phyloP scores from a whole-genome alignment of 306 rosid species.

The Gleditsia sinensis region DNA sequence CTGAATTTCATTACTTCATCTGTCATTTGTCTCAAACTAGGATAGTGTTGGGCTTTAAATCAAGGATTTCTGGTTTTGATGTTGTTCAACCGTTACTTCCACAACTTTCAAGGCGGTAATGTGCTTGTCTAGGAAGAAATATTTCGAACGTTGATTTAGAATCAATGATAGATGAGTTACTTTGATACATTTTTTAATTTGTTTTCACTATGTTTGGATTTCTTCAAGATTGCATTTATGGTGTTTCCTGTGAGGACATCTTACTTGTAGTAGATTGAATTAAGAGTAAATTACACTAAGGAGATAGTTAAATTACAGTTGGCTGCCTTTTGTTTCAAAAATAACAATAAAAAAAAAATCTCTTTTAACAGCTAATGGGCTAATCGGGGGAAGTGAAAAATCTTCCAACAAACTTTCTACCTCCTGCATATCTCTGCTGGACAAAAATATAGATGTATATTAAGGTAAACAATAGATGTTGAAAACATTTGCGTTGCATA shows the following conservation, averaged over 20 bases:
- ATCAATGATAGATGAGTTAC: conserved; percentile 24
- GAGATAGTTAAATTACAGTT: too few species aligned
- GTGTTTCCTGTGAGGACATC: not conserved
- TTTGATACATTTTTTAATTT: not conserved
- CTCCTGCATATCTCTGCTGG: too few species aligned
- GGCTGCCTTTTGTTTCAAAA: too few species aligned
- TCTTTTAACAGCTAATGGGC: too few species aligned
- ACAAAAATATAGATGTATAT: too few species aligned
- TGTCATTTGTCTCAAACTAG: not conserved
- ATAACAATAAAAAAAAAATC: too few species aligned
- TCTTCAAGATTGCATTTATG: conserved; percentile 14
- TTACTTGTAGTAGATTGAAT: not conserved
- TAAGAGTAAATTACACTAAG: too few species aligned
- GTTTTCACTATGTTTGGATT: conserved; percentile 7
- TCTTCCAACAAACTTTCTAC: too few species aligned
- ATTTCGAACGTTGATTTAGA: conserved; percentile 1
- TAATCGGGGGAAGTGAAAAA: too few species aligned
- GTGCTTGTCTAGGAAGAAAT: not conserved
- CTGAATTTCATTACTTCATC: not conserved
- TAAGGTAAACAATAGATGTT: too few species aligned
- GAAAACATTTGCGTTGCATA: too few species aligned
- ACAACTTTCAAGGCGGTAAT: not conserved
- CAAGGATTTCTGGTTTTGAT: not conserved
- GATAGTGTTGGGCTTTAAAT: not conserved
- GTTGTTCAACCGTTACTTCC: not conserved